Conservation (phyloP, 106 monocot species). For the Narthecium ossifragum region DNA sequence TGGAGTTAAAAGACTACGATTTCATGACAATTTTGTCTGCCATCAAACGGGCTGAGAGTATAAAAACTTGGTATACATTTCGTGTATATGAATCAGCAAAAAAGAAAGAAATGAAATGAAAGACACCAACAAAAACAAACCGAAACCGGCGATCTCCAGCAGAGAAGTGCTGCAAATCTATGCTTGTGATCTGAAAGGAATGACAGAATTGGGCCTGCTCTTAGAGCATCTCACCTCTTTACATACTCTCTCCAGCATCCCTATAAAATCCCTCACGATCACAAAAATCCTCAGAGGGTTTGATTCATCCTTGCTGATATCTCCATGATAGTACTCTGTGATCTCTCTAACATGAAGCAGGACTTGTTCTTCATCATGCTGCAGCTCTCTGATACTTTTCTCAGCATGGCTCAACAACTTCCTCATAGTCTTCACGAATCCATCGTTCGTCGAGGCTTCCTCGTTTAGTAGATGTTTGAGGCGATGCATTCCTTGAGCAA, state of each 20-base stretch:
- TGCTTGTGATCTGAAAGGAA: background rate
- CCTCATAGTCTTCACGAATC: constrained; percentile 38
- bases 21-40: background rate
- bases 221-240: constrained; percentile 11
- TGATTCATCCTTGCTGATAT: constrained; percentile 59
- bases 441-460: constrained; percentile 11
- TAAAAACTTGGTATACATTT: too few species aligned
- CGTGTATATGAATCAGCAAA: too few species aligned
- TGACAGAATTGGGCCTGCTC: background rate
- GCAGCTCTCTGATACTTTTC: constrained; percentile 20
- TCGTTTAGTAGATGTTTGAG: constrained; percentile 32
- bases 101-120: background rate
- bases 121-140: background rate
- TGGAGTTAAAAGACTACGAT: too few species aligned
- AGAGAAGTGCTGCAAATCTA: background rate
- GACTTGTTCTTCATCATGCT: constrained; percentile 31
- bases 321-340: constrained; percentile 83
- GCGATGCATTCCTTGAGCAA: constrained; percentile 44
- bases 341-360: constrained; percentile 54
- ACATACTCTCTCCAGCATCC: constrained; percentile 6
- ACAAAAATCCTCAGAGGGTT: constrained; percentile 13
- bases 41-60: background rate
- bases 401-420: constrained; percentile 36
- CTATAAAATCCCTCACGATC: constrained; percentile 3
- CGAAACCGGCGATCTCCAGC: background rate